Evolutionary conservation across 2,329 filamentous ascomycete species (phyloP), one percentile per base, ranked within the genome.

Genomic region (Remersonia thermophila): DNA sequence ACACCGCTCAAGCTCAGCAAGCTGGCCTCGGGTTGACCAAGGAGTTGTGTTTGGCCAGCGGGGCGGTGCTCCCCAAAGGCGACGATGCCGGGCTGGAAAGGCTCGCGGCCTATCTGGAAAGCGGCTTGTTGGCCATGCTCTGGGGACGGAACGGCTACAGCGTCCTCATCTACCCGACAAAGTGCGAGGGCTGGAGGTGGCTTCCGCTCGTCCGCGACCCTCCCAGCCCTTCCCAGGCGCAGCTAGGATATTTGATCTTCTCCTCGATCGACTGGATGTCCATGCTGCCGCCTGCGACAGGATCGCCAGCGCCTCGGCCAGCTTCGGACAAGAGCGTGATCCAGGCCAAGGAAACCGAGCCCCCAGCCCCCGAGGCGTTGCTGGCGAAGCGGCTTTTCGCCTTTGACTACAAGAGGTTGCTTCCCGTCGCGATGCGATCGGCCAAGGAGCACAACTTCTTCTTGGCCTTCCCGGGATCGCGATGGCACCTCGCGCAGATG

Each of bases 401-500:
- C 2, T 46, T 60, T 13, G 50, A 54, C 10, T 61, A 59, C 31
- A 41, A 53, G 9, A 40, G 46, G 7, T 51, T 62, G 1, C 37
- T 46, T 3, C 51, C 50, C 1, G 18, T 30, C 3, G n/a, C 31
- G 11, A 17, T 35, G 17, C 31, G 42, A 7, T 48, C 44, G 3
- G 47, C 43, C 3, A 47, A 40, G 11, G 46, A 44, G 0, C 53
- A 56, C 32, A 52, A 50, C 16, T 66, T 73, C 43, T 73, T 65
- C 41, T 48, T 76, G 1, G 54, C 64, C 2, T 73, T 73, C 33
- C 68, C 71, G 1, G 45, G 48, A 0, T 53, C 57, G 2, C 53
- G 55, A 18, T 38, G 44, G 7, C 37, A 54, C 9, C 57, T 60
- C 27, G 54, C 55, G 13, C 44, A 53, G 7, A 56, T 65, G 7